Base-by-base conservation (phyloP, 306 rosid species). In the Lagenaria siceraria region DNA sequence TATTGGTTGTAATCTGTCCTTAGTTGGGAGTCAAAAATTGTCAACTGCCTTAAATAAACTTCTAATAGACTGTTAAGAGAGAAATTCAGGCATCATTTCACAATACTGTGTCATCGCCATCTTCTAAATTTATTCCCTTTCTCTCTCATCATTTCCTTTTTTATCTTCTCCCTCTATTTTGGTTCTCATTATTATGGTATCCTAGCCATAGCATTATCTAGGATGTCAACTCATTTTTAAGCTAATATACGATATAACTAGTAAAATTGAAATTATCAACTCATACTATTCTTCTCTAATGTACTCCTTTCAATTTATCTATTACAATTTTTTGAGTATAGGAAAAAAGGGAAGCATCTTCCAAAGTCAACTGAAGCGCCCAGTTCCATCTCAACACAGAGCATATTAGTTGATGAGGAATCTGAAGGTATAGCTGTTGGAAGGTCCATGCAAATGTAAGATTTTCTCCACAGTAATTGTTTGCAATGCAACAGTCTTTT, bases 311-410 rank as follows among this genome's bases (percentile, higher is more conserved):
- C 35, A 46, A n/a, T 55, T 53, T 46, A 75, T 65, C 25, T 2
- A 25, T 66, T 66, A 11, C 74, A 35, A 53, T 70, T 74, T 29
- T 84, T 65, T 84, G 81, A 63, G 68, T 76, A 21, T 40, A 89
- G 94, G 82, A 88, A 81, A 84, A 78, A 78, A 43, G 77, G 77
- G 84, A 64, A 78, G 73, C 46, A 83, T 15, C 82, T 31, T 76
- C 62, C 76, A 40, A 81, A 87, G 76, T 78, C 84, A 61, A 78
- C 83, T 63, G 76, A 31, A 13, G 80, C 80, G 80, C 87, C 5
- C 71, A 70, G 77, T 80, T 77, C 84, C 75, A 80, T 52, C 78
- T 64, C 80, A 42, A 79, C 42, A 51, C 84, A 82, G 84, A 79
- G 48, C 55, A 63, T 75, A 40, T 40, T 22, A 51, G 77, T 63